These are phyloP conservation scores for Teunomyces atbi DNA, from an alignment of 805 yeast species.

Conservation along the genomic window DNA sequence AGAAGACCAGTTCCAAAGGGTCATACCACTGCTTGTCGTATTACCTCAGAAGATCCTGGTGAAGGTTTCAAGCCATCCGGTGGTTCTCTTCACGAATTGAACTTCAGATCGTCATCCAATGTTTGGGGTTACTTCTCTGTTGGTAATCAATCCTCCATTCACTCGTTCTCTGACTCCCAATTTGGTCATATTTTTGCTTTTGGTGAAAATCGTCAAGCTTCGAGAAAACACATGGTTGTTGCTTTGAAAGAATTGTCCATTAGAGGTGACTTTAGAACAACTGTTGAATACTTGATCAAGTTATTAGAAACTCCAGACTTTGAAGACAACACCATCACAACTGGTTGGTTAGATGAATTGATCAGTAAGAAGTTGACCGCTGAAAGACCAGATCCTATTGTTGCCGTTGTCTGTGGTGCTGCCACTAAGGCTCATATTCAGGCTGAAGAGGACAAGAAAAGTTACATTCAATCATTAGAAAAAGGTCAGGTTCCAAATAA, in stretches of 20 bases:
- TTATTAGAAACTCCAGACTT: conserved; percentile 94
- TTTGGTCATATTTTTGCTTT: conserved; percentile 99
- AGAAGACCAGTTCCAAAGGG: conserved; percentile 96
- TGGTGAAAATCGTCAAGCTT: conserved; percentile 97
- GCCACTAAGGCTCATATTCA: conserved; percentile 90
- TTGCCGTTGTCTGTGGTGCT: conserved; percentile 97
- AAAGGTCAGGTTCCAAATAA: conserved; percentile 94
- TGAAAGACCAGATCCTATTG: conserved; percentile 88
- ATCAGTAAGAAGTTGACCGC: conserved; percentile 92
- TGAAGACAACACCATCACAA: conserved; percentile 93
- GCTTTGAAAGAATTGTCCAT: conserved; percentile 95
- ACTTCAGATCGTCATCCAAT: conserved; percentile 93
- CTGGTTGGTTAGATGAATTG: conserved; percentile 98
- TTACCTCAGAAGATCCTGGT: conserved; percentile 98
- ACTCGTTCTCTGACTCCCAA: conserved; percentile 97
- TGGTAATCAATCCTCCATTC: conserved; percentile 93
- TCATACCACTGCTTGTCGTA: conserved; percentile 98
- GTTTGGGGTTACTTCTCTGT: conserved; percentile 99
- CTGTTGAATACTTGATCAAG: conserved; percentile 95
- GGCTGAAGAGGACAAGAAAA: conserved; percentile 65
- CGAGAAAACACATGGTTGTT: conserved; percentile 98
- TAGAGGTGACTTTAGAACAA: conserved; percentile 98
- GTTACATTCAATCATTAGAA: conserved; percentile 75
- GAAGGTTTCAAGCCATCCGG: conserved; percentile 99
- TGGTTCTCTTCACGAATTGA: conserved; percentile 93